phyloP scores from a whole-genome alignment of 2,329 filamentous ascomycete species.

The Pseudocercospora fuligena region DNA sequence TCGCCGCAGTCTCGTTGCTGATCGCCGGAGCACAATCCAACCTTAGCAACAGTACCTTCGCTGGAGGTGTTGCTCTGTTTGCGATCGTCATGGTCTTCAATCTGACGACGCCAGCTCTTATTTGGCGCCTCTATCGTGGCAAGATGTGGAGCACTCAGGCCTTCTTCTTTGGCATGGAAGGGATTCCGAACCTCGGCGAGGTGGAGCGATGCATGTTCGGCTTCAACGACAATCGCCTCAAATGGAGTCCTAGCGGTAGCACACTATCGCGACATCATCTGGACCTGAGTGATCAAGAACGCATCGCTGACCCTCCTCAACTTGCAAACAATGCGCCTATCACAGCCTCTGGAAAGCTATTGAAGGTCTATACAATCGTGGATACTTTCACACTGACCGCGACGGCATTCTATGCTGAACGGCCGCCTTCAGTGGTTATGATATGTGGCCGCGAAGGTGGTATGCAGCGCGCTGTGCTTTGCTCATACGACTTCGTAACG shows the following conservation, averaged over 20 bases:
- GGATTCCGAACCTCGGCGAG: neutral
- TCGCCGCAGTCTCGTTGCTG: neutral
- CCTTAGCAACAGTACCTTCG: neutral
- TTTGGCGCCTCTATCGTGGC: neutral
- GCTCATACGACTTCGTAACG: slow-evolving; percentile 7
- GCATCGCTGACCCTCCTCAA: neutral
- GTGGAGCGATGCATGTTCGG: neutral
- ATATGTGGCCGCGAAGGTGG: slow-evolving; percentile 7
- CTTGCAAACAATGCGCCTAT: neutral
- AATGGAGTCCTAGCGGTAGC: slow-evolving; percentile 12
- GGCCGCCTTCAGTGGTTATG: slow-evolving; percentile 7
- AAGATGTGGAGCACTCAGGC: slow-evolving; percentile 11
- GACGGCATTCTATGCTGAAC: slow-evolving; percentile 13
- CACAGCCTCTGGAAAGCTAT: neutral
- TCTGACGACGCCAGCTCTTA: neutral
- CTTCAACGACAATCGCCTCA: slow-evolving; percentile 6
- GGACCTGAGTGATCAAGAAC: neutral
- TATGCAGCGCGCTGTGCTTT: slow-evolving; percentile 12
- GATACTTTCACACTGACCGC: slow-evolving; percentile 8
- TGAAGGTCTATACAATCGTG: slow-evolving; percentile 1
- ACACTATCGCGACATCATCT: neutral
- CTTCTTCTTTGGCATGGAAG: slow-evolving; percentile 4
- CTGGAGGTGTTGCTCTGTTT: neutral
- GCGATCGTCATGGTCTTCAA: neutral
- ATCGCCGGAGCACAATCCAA: neutral